Conservation (phyloP, 306 rosid genomes). For the Gleditsia sinensis region DNA sequence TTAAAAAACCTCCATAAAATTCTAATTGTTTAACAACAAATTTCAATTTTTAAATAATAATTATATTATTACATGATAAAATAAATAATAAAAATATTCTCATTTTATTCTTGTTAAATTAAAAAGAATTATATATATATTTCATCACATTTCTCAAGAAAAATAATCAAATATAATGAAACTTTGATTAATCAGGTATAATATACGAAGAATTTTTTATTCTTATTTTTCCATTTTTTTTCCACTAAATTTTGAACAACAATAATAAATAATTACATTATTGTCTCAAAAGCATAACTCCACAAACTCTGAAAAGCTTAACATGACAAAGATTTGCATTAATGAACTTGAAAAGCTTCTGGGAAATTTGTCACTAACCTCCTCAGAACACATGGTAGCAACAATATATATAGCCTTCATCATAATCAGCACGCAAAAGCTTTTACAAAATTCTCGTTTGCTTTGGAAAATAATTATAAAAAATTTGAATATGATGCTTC, state of each 20-base stretch:
- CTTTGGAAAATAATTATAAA: conserved; percentile 18
- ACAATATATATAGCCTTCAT: too few relatives aligned
- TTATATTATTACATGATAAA: too few relatives aligned
- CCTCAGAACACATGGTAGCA: conserved; percentile 33
- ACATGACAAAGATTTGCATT: conserved; percentile 38
- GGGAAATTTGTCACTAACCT: conserved; percentile 14
- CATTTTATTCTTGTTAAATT: too few relatives aligned
- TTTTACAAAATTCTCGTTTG: conserved; percentile 13
- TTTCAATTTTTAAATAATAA: too few relatives aligned
- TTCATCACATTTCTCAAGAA: neutral
- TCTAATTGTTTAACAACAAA: too few relatives aligned
- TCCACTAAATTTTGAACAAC: neutral
- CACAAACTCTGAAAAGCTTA: conserved; percentile 28
- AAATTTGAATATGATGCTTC: conserved; percentile 2
- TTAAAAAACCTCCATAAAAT: too few relatives aligned
- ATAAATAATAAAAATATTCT: too few relatives aligned
- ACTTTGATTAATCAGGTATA: neutral
- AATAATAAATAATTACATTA: conserved; percentile 13
- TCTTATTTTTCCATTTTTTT: neutral
- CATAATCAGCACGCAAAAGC: conserved; percentile 5
- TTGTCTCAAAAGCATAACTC: conserved; percentile 42
- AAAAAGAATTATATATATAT: too few relatives aligned
- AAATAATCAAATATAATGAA: too few relatives aligned
- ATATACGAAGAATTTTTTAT: neutral
- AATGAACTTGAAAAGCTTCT: conserved; percentile 1